A percentile compares a stretch with the other conserved stretches of the same genome.
Conservation (phyloP, 2,329 filamentous ascomycete genomes). For the Chaetomium olivaceum region DNA sequence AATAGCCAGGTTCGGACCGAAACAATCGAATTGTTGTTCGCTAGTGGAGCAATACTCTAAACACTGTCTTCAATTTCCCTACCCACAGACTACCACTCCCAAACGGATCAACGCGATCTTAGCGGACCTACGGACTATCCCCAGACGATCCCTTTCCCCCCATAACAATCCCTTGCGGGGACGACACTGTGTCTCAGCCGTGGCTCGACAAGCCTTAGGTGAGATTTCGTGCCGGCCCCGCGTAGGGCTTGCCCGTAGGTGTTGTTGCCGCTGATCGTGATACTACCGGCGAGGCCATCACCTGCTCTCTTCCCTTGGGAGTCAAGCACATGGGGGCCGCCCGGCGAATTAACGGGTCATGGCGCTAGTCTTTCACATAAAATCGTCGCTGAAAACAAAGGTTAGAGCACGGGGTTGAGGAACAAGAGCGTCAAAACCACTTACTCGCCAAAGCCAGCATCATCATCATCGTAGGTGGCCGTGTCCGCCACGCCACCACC, state of each 20-base stretch:
- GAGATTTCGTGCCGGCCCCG: not conserved
- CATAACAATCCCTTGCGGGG: not conserved
- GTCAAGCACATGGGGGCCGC: slow-evolving; percentile 9
- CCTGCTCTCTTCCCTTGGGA: not conserved
- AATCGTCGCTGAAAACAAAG: slow-evolving; percentile 59
- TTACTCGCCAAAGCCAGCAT: slow-evolving; percentile 68
- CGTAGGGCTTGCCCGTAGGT: not conserved
- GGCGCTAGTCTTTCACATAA: slow-evolving; percentile 59
- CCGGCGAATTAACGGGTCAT: slow-evolving; percentile 22
- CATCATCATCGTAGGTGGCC: slow-evolving; percentile 74
- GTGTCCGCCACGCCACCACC: slow-evolving; percentile 63
- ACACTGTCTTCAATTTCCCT: slow-evolving; percentile 8
- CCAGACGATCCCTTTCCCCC: not conserved
- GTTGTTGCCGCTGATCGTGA: not conserved
- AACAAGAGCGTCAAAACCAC: slow-evolving; percentile 3
- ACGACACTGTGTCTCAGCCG: not conserved
- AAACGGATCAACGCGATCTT: not conserved
- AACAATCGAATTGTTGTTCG: not conserved
- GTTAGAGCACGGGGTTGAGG: not conserved
- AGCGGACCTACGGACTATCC: not conserved
- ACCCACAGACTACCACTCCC: not conserved
- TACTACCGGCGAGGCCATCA: not conserved
- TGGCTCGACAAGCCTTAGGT: not conserved
- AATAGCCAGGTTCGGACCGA: not conserved
- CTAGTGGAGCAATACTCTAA: slow-evolving; percentile 14